A percentile compares a stretch with the other conserved stretches of the same genome.
These are phyloP conservation scores for Lachancea kluyveri DNA, from an alignment of 805 yeast species.

Conservation along the genomic window DNA sequence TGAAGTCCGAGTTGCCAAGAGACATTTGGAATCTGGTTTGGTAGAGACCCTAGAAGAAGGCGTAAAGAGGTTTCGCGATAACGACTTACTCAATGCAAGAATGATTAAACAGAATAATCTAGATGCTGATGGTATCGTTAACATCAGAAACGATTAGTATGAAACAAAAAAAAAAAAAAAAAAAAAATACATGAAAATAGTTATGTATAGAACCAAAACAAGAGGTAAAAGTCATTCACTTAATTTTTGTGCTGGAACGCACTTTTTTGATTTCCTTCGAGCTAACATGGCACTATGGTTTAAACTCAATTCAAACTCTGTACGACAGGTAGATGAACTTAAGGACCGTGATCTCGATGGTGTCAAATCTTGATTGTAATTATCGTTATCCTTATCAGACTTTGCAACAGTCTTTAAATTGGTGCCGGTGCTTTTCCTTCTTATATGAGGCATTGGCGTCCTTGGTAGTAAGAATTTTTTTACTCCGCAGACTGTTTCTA, in stretches of 20 bases:
- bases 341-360: background rate
- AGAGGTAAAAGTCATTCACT: no score
- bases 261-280: conserved; percentile 18
- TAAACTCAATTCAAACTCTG: conserved; percentile 18
- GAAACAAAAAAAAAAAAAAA: no score
- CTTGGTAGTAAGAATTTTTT: background rate
- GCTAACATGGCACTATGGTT: conserved; percentile 24
- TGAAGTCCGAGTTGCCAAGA: conserved; percentile 50
- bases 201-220: no score
- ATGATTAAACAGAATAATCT: conserved; percentile 19
- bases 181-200: no score
- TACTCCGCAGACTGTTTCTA: background rate
- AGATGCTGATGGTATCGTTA: conserved; percentile 11
- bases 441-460: conserved; percentile 1
- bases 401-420: background rate
- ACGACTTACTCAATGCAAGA: conserved; percentile 62
- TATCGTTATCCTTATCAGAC: no score
- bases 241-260: no score
- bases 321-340: conserved; percentile 1
- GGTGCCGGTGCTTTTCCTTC: background rate
- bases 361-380: no score
- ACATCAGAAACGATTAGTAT: conserved; percentile 21
- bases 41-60: conserved; percentile 46
- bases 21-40: conserved; percentile 61
- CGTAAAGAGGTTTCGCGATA: conserved; percentile 39